Percentiles rank a stretch among this genome's conserved stretches.
These are phyloP conservation scores for Yarrowia phangngaensis DNA, from an alignment of 805 yeast genomes.

Conservation along the genomic window DNA sequence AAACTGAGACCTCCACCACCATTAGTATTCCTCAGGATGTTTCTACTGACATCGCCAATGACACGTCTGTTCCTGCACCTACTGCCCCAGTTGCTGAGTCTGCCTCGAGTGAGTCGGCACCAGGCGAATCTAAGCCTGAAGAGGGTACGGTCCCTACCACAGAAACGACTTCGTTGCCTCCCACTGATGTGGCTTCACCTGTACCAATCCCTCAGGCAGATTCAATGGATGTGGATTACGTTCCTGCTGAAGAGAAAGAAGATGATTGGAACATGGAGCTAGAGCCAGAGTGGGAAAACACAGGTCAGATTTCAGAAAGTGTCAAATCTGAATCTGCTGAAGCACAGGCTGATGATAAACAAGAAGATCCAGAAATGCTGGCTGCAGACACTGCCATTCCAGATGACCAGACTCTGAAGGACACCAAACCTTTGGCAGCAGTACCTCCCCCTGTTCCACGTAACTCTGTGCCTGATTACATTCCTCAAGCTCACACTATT, in stretches of 20 bases:
- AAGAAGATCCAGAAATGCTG: constrained; percentile 31
- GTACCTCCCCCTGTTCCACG: constrained; percentile 15
- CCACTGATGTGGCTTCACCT: too few relatives aligned
- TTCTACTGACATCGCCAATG: too few relatives aligned
- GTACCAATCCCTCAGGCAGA: neutral
- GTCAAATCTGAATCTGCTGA: constrained; percentile 16
- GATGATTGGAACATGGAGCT: constrained; percentile 25
- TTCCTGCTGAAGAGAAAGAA: constrained; percentile 20
- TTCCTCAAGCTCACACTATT: constrained; percentile 72
- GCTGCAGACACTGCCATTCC: constrained; percentile 32
- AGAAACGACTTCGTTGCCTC: too few relatives aligned
- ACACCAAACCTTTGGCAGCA: constrained; percentile 8
- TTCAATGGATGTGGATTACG: constrained; percentile 8
- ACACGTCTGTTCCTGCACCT: too few relatives aligned
- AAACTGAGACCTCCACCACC: constrained; percentile 1
- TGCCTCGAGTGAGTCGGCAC: too few relatives aligned
- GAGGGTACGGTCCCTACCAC: too few relatives aligned
- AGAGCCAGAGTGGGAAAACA: constrained; percentile 22
- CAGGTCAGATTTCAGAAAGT: neutral
- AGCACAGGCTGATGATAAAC: constrained; percentile 10
- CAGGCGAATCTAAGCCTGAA: too few relatives aligned
- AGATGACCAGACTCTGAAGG: constrained; percentile 20
- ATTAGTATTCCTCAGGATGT: neutral
- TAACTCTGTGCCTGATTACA: constrained; percentile 4
- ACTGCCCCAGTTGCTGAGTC: too few relatives aligned